Conservation (phyloP, 768 basidiomycete genomes). For the Tylopilus vinaceipallidus region DNA sequence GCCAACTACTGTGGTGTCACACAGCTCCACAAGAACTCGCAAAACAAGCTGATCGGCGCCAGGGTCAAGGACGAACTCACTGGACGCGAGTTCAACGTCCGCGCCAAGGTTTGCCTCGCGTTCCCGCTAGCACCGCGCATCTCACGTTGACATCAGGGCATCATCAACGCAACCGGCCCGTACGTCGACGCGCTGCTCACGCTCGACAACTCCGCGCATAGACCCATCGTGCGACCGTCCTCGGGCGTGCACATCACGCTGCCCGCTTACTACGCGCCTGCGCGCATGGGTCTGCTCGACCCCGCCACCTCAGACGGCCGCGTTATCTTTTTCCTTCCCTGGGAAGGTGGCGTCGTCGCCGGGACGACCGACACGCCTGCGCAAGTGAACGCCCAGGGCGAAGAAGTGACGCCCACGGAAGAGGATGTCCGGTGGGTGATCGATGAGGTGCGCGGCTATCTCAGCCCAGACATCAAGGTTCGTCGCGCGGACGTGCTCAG, state of each 20-base stretch:
- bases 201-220: constrained; percentile 74
- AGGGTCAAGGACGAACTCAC: constrained; percentile 79
- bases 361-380: constrained; percentile 92
- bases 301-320: constrained; percentile 94
- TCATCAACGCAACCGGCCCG: constrained; percentile 97
- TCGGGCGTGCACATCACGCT: constrained; percentile 96
- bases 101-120: constrained; percentile 58
- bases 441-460: constrained; percentile 87
- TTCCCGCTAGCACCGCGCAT: neutral
- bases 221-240: constrained; percentile 88
- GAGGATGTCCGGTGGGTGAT: constrained; percentile 97
- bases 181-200: constrained; percentile 84
- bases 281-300: constrained; percentile 92
- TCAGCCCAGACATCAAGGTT: constrained; percentile 90
- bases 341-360: constrained; percentile 97
- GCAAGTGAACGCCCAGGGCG: constrained; percentile 47
- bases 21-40: constrained; percentile 62
- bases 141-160: constrained; percentile 49
- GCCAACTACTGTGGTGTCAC: constrained; percentile 91
- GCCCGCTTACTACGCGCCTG: constrained; percentile 94
- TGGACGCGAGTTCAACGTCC: constrained; percentile 77
- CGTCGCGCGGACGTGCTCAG: constrained; percentile 92
- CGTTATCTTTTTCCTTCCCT: constrained; percentile 98
- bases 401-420: constrained; percentile 80
- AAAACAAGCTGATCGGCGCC: constrained; percentile 69